Percentiles rank a stretch among this genome's conserved stretches.
Evolutionary conservation across 1,139 yeast genomes (phyloP).

Genomic region (Hemisphaericaspora xylanilytica): DNA sequence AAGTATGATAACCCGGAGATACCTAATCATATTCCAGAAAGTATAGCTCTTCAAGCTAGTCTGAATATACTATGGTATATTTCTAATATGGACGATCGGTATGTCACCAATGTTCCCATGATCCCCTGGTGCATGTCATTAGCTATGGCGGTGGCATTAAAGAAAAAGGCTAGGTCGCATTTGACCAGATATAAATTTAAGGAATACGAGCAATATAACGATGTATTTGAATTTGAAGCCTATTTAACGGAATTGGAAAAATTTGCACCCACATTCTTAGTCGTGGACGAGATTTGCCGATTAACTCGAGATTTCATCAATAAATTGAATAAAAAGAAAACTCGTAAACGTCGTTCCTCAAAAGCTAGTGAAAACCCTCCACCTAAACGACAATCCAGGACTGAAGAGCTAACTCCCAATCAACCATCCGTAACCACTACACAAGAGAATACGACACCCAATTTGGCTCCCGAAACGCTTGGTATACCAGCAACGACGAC

Average conservation of each 20-base stretch:
- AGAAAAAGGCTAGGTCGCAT: constrained; percentile 13
- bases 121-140: constrained; percentile 28
- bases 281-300: constrained; percentile 29
- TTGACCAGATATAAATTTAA: constrained; percentile 5
- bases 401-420: too few relatives aligned
- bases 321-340: constrained; percentile 16
- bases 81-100: constrained; percentile 19
- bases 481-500: background rate
- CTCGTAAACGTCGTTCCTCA: constrained; percentile 1
- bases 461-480: background rate
- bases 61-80: constrained; percentile 28
- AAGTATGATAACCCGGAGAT: constrained; percentile 25
- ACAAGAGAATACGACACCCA: background rate
- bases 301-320: constrained; percentile 24
- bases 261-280: constrained; percentile 27
- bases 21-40: constrained; percentile 25
- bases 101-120: constrained; percentile 25
- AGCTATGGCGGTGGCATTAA: constrained; percentile 17
- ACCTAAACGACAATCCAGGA: too few relatives aligned
- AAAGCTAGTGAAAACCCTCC: too few relatives aligned
- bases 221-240: constrained; percentile 17
- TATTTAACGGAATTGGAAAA: constrained; percentile 22
- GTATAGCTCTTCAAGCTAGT: constrained; percentile 22
- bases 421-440: too few relatives aligned
- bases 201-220: constrained; percentile 8